Base-by-base conservation (phyloP, 306 rosid genomes). In the Styphnolobium japonicum region DNA sequence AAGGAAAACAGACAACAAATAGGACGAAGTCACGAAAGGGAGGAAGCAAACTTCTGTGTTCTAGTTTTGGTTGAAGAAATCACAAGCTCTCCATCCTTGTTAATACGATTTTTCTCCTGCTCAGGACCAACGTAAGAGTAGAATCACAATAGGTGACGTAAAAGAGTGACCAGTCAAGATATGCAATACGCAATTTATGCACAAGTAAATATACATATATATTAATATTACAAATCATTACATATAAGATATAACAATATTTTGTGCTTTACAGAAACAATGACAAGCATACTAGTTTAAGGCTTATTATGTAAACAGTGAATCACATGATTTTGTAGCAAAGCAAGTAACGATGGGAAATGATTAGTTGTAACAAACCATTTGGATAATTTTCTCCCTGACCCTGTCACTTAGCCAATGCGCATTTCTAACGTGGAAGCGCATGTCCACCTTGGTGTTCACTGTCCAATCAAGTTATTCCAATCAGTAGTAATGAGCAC, bases 371-470 rank as follows among this genome's bases (percentile, higher is more conserved):
- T 21, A 21, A 82, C 90, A 86, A 78, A 91, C 97, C 93, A 80
- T 87, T 82, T 90, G 97, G 37, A 90, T 31, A 79, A 95, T 95
- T 90, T 36, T 91, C 63, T 95, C 98, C 86, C 93, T 87, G 78
- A 95, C 81, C 84, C 92, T 84, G 27, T 92, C 92, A 70, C 91
- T 84, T 23, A 92, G 86, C 97, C 98, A 94, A 82, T 85, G 49
- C 0, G 97, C 97, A 51, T 90, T 88, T 71, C 85, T 64, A 63
- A 95, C 92, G 67, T 91, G 92, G 90, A 95, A 95, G 18, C 98
- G 98, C 98, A 95, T 95, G 73, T 95, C 98, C 78, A 95, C 98
- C 95, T 95, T 91, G 16, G 98, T 95, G 79, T 92, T 95, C 89
- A 95, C 98, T 91, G 93, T 56, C 52, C 78, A 71, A 71, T 42